Evolutionary conservation across 2,329 filamentous ascomycete genomes (phyloP).

Genomic region (Immersiporthe knoxdaviesiana): DNA sequence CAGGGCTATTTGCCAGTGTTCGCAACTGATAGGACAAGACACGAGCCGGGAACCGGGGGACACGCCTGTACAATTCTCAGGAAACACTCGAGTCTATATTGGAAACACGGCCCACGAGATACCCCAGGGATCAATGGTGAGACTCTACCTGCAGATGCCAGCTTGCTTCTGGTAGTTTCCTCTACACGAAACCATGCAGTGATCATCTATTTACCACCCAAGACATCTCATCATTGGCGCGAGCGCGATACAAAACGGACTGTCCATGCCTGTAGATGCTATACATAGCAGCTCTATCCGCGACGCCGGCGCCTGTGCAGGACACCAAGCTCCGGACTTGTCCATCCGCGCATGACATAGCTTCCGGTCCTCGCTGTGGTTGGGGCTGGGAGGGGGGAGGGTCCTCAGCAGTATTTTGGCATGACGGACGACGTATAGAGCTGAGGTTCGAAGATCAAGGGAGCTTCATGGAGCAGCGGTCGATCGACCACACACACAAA

Average conservation of each 20-base stretch:
- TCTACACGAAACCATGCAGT: background rate
- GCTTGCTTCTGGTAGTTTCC: background rate
- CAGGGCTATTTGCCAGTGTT: background rate
- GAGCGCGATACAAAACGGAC: background rate
- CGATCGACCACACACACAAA: background rate
- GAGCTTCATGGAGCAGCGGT: background rate
- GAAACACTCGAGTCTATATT: background rate
- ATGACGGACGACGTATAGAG: background rate
- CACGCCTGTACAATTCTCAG: background rate
- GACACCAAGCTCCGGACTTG: background rate
- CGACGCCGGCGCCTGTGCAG: background rate
- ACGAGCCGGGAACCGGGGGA: background rate
- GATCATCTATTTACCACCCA: background rate
- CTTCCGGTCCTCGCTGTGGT: background rate
- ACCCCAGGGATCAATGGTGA: background rate
- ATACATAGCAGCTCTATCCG: background rate
- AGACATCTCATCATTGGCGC: background rate
- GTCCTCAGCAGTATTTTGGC: background rate
- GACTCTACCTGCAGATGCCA: background rate
- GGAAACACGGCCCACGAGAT: background rate
- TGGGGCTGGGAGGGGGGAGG: background rate
- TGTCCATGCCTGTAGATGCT: background rate
- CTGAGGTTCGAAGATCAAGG: background rate
- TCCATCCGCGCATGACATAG: background rate
- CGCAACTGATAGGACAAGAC: background rate